Evolutionary conservation across 2,329 filamentous ascomycete genomes (phyloP).

Genomic region (Myriosclerotinia duriaeana): DNA sequence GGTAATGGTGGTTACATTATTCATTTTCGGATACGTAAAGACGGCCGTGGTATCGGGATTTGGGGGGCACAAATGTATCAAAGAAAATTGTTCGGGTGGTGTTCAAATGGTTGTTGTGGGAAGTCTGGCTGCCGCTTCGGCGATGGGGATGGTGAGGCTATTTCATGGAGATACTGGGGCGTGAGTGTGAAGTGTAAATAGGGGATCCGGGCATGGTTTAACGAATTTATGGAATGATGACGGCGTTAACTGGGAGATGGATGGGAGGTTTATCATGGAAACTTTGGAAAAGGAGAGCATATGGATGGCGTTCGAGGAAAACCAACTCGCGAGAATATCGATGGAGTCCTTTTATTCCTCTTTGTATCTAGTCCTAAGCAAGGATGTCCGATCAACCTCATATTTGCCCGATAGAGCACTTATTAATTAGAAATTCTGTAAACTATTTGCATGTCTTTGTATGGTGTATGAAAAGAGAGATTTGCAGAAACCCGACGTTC

Average conservation of each 20-base stretch:
- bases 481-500: neutral
- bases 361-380: constrained; percentile 3
- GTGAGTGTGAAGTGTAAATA: constrained; percentile 12
- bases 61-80: constrained; percentile 35
- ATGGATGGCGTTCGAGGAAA: constrained; percentile 17
- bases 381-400: neutral
- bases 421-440: neutral
- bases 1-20: constrained; percentile 60
- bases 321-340: constrained; percentile 33
- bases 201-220: constrained; percentile 12
- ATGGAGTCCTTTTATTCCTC: constrained; percentile 29
- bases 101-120: constrained; percentile 46
- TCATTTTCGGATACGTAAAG: constrained; percentile 66
- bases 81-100: constrained; percentile 39
- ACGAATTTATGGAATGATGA: constrained; percentile 6
- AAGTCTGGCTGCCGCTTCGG: constrained; percentile 42
- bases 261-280: neutral
- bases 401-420: neutral
- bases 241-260: neutral
- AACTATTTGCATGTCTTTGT: neutral
- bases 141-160: constrained; percentile 43
- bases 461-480: neutral
- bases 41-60: constrained; percentile 52
- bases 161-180: constrained; percentile 32
- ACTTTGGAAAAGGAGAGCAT: constrained; percentile 12